Conservation (phyloP, 2,329 filamentous ascomycete species). For the Venturia oleaginea region DNA sequence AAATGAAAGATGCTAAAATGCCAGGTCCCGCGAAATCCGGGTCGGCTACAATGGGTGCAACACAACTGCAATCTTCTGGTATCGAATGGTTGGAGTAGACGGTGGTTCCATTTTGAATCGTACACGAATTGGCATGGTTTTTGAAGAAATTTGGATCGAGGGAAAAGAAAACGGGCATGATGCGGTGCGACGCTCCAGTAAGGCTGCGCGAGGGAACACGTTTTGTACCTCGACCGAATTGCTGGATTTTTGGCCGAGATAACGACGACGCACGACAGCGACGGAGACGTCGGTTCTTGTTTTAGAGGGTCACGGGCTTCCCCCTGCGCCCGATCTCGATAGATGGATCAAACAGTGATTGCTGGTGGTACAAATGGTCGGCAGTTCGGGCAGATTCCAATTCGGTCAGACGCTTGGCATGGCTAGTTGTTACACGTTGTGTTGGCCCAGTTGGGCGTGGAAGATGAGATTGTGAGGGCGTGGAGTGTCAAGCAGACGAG, state of each 20-base stretch:
- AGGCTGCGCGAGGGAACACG: neutral
- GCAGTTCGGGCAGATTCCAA: neutral
- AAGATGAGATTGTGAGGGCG: neutral
- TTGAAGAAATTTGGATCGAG: slow-evolving; percentile 4
- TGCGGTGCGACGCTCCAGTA: neutral
- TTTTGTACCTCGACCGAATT: neutral
- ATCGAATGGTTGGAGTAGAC: slow-evolving; percentile 6
- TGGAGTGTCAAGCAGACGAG: neutral
- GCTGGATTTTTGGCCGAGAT: neutral
- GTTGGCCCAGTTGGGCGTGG: neutral
- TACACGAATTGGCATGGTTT: slow-evolving; percentile 3
- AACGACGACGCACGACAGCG: neutral
- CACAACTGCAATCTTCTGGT: slow-evolving; percentile 5
- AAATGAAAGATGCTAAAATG: slow-evolving; percentile 4
- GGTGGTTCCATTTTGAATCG: slow-evolving; percentile 8
- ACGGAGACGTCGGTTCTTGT: neutral
- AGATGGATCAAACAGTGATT: neutral
- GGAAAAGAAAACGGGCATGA: slow-evolving; percentile 5
- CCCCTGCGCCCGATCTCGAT: neutral
- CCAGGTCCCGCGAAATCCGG: slow-evolving; percentile 12
- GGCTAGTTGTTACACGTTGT: neutral
- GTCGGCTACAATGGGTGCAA: slow-evolving; percentile 7
- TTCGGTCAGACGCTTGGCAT: neutral
- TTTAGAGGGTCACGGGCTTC: neutral
- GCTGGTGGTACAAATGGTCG: neutral